Evolutionary conservation across 2,329 filamentous ascomycete genomes (phyloP).

Genomic region (Botrytis sinoallii): DNA sequence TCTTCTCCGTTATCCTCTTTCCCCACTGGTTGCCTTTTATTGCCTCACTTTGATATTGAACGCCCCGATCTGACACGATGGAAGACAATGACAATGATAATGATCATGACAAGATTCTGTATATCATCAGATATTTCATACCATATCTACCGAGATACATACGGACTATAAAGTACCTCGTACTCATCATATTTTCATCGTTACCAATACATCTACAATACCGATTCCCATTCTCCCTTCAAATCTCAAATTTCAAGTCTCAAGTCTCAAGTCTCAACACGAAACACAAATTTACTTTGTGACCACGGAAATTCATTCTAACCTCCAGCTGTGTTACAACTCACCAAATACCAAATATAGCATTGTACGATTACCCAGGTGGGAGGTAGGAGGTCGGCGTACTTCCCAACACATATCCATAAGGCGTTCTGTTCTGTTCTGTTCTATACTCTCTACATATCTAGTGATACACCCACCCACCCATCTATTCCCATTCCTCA

Average conservation of each 20-base stretch:
- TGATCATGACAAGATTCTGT: background rate
- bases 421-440: too few species aligned
- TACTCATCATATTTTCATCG: background rate
- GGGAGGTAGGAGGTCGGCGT: background rate
- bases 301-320: background rate
- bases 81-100: background rate
- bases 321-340: background rate
- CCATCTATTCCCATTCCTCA: background rate
- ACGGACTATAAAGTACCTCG: background rate
- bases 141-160: too few species aligned
- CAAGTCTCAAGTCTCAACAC: background rate
- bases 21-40: background rate
- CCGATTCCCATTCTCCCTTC: background rate
- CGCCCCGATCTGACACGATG: background rate
- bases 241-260: background rate
- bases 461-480: background rate
- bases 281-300: background rate
- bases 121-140: background rate
- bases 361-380: background rate
- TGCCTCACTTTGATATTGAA: constrained; percentile 10
- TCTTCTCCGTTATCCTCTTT: background rate
- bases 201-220: background rate
- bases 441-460: background rate
- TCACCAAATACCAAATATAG: background rate
- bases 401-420: background rate